Evolutionary conservation across 2,329 filamentous ascomycete species (phyloP), one percentile per base, ranked within the genome.

Genomic region (Microsporum ferrugineum): DNA sequence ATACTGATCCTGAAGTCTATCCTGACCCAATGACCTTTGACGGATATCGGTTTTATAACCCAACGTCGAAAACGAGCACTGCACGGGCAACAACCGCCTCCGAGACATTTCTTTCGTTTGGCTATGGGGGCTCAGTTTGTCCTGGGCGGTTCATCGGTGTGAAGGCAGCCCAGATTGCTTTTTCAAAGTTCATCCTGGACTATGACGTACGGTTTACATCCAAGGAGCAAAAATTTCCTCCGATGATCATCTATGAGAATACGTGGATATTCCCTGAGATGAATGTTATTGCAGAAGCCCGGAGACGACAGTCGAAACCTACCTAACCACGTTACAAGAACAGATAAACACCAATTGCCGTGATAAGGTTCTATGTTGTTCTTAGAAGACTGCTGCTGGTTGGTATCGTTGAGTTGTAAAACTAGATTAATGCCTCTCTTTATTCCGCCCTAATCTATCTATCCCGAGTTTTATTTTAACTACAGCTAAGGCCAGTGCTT

Each of bases 71-170:
- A 1, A 34, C 38, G 4, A 8, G 38, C 43, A 59, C 23, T 6
- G 38, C 29, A 29, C 38, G 41, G 23, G 41, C 41, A 23, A 29
- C 41, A 10, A 59, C 57, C 12, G n/a, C 39, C n/a, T 45, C 57
- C 7, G 38, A 59, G n/a, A 45, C 38, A 7, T 59, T 45, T n/a
- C 57, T 59, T 7, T n/a, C 57, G 7, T 59, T 59, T 36, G 43
- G 57, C 17, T 43, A 47, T 34, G 57, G 57, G 23, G 23, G 3
- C 10, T 17, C 7, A n/a, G 6, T 59, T 5, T 59, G 57, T 23
- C 57, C 57, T n/a, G 57, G 57, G n/a, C 23, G 57, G 8, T 57
- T 57, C 2, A 38, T 57, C 4, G 55, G 55, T 5, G 38, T 57
- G 17, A 57, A 39, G 23, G 23, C 34, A 8, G 23, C 55, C 2